Evolutionary conservation across 2,329 filamentous ascomycete species (phyloP).

Genomic region (Fusarium burgessii): DNA sequence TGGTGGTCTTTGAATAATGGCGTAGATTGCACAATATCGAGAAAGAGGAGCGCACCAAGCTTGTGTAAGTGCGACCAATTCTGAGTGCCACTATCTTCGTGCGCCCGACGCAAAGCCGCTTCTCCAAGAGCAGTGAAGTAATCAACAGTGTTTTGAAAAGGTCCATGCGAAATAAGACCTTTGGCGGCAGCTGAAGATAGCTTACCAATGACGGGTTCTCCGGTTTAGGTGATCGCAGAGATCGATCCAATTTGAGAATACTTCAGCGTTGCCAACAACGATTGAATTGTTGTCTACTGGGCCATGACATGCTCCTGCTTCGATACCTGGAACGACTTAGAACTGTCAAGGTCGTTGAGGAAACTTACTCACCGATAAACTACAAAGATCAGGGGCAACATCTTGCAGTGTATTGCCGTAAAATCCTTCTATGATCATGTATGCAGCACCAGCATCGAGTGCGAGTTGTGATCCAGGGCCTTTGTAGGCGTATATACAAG

Average conservation of each 20-base stretch:
- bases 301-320: conserved; percentile 40
- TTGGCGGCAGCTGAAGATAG: conserved; percentile 18
- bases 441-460: no score
- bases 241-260: conserved; percentile 46
- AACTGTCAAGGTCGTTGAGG: neutral
- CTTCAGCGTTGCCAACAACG: conserved; percentile 20
- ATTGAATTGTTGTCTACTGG: conserved; percentile 36
- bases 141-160: conserved; percentile 34
- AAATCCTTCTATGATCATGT: conserved; percentile 45
- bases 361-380: conserved; percentile 33
- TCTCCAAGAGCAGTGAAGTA: conserved; percentile 43
- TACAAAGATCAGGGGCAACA: conserved; percentile 31
- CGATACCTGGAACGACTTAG: conserved; percentile 16
- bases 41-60: conserved; percentile 38
- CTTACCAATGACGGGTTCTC: conserved; percentile 38
- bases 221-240: conserved; percentile 23
- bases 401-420: conserved; percentile 42
- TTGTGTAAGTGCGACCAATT: neutral
- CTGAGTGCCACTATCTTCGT: neutral
- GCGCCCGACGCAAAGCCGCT: conserved; percentile 1
- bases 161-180: conserved; percentile 17
- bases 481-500: conserved; percentile 39
- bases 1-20: conserved; percentile 33
- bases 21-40: conserved; percentile 38
- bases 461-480: conserved; percentile 14